phyloP scores from a whole-genome alignment of 306 rosid genomes.

The Oxytropis ochrocephala region DNA sequence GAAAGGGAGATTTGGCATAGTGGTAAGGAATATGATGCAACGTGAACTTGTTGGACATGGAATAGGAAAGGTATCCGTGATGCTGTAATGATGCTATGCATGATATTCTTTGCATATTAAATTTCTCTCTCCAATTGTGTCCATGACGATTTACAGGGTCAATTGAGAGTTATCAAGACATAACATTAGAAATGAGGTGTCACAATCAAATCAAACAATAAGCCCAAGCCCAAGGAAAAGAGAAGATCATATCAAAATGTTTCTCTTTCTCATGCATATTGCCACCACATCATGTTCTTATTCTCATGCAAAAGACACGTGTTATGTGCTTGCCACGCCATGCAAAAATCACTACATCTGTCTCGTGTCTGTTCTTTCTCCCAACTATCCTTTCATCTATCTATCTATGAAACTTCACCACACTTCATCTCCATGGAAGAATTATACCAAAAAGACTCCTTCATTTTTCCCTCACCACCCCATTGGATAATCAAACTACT shows the following conservation, averaged over 20 bases:
- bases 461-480: constrained; percentile 30
- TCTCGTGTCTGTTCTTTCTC: neutral
- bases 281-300: constrained; percentile 25
- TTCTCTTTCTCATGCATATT: constrained; percentile 22
- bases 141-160: neutral
- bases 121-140: neutral
- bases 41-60: neutral
- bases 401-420: constrained; percentile 1
- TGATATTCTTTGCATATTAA: too few species aligned
- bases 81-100: neutral
- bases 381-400: neutral
- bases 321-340: constrained; percentile 31
- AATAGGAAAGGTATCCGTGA: neutral
- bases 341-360: neutral
- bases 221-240: neutral
- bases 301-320: constrained; percentile 40
- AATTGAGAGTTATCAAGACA: too few species aligned
- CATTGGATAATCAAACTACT: constrained; percentile 34
- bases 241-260: neutral
- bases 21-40: neutral
- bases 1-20: neutral
- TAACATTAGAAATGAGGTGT: too few species aligned
- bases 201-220: neutral
- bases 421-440: constrained; percentile 23
- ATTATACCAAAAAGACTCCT: neutral